A percentile compares a stretch with the other conserved stretches of the same genome.
Evolutionary conservation across 768 basidiomycete genomes (phyloP).

Genomic region (Termitomyces sp.): DNA sequence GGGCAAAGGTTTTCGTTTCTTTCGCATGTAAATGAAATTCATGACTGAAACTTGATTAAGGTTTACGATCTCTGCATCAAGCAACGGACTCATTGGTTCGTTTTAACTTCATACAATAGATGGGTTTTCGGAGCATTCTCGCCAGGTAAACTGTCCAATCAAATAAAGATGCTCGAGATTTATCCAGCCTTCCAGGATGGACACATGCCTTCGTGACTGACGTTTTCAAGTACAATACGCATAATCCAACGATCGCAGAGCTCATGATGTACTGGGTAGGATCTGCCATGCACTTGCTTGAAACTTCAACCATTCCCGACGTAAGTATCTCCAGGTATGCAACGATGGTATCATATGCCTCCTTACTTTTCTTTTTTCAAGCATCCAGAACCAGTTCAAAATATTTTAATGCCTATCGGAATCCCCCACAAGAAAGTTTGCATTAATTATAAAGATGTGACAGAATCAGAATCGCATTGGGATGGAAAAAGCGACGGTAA

Average conservation of each 20-base stretch:
- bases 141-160: slow-evolving; percentile 29
- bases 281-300: slow-evolving; percentile 40
- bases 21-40: neutral
- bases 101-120: slow-evolving; percentile 52
- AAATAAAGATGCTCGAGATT: neutral
- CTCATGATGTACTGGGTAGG: slow-evolving; percentile 49
- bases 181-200: slow-evolving; percentile 35
- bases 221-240: slow-evolving; percentile 33
- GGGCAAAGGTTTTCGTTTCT: slow-evolving; percentile 44
- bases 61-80: slow-evolving; percentile 53
- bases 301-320: slow-evolving; percentile 28
- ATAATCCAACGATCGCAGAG: slow-evolving; percentile 44
- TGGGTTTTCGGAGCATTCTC: slow-evolving; percentile 63
- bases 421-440: slow-evolving; percentile 18
- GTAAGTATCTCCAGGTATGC: slow-evolving; percentile 24
- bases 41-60: slow-evolving; percentile 20
- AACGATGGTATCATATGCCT: slow-evolving; percentile 9
- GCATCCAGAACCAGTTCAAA: slow-evolving; percentile 35
- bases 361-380: slow-evolving; percentile 26
- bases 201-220: slow-evolving; percentile 45
- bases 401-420: slow-evolving; percentile 19
- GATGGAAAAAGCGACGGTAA: slow-evolving; percentile 34
- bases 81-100: slow-evolving; percentile 46
- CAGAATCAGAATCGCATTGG: slow-evolving; percentile 39
- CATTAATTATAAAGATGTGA: slow-evolving; percentile 19